A percentile compares a stretch with the other conserved stretches of the same genome.
Conservation (phyloP, 2,329 filamentous ascomycete genomes). For the Domatiomyces globalis region DNA sequence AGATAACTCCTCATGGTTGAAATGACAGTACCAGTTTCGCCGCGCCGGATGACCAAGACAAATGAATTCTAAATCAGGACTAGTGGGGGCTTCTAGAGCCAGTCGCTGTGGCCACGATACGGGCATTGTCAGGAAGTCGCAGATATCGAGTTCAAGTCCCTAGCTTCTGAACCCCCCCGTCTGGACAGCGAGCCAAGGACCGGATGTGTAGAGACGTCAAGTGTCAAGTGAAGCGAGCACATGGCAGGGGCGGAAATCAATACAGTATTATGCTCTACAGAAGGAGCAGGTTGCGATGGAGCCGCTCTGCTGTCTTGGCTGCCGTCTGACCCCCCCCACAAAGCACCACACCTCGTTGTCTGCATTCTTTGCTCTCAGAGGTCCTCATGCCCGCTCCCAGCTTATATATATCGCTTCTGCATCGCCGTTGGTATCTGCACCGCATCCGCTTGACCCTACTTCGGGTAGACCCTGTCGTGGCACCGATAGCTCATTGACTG, state of each 20-base stretch:
- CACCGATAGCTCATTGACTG: background rate
- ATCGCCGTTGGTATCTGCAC: background rate
- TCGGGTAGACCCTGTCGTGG: background rate
- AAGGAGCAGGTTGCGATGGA: too few species aligned
- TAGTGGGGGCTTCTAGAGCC: background rate
- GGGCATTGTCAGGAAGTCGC: background rate
- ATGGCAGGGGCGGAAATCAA: background rate
- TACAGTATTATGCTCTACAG: background rate
- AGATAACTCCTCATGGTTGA: background rate
- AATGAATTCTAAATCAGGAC: background rate
- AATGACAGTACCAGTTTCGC: background rate
- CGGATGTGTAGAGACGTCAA: background rate
- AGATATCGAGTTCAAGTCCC: background rate
- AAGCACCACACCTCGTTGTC: too few species aligned
- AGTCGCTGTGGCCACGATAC: background rate
- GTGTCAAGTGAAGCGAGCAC: background rate
- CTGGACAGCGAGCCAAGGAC: background rate
- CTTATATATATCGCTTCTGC: background rate
- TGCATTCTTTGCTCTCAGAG: too few species aligned
- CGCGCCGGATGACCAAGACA: background rate
- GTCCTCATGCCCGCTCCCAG: too few species aligned
- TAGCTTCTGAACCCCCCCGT: background rate
- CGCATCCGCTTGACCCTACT: background rate
- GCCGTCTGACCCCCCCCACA: too few species aligned
- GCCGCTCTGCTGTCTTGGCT: too few species aligned